Percentiles rank a stretch among this genome's conserved stretches.
Evolutionary conservation across 2,329 filamentous ascomycete species (phyloP).

Genomic region (Lasiodiplodia theobromae): DNA sequence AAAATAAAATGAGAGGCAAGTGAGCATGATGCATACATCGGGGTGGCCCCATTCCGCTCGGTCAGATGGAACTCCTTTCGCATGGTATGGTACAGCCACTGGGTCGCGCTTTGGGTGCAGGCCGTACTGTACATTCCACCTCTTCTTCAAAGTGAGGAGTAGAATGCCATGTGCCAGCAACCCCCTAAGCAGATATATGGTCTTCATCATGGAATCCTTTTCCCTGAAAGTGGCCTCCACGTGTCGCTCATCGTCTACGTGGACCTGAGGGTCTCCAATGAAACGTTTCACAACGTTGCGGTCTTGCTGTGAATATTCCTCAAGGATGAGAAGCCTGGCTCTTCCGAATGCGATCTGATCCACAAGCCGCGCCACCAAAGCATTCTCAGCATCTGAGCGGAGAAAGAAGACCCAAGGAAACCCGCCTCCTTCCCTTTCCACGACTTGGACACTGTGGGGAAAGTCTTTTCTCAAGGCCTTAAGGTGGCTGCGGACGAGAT

Average conservation of each 20-base stretch:
- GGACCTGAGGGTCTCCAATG: conserved; percentile 41
- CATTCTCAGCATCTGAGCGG: conserved; percentile 45
- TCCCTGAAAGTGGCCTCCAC: conserved; percentile 44
- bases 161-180: conserved; percentile 68
- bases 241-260: conserved; percentile 30
- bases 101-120: conserved; percentile 57
- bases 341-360: conserved; percentile 43
- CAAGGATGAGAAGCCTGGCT: conserved; percentile 37
- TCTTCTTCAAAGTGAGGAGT: conserved; percentile 65
- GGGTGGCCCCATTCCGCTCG: conserved; percentile 74
- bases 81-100: conserved; percentile 68
- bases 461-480: conserved; percentile 48
- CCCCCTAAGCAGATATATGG: conserved; percentile 67
- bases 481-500: conserved; percentile 38
- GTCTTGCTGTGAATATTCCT: conserved; percentile 37
- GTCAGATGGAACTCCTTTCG: conserved; percentile 54
- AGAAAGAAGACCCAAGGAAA: conserved; percentile 68
- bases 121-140: conserved; percentile 71
- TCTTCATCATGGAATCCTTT: conserved; percentile 50
- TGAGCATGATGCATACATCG: conserved; percentile 56
- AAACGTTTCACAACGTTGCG: conserved; percentile 42
- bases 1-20: conserved; percentile 67
- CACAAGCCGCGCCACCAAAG: conserved; percentile 41
- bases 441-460: conserved; percentile 59
- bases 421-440: conserved; percentile 41